Conservation (phyloP, 148 eudicot species). For the Vaccinium vitisidaea region DNA sequence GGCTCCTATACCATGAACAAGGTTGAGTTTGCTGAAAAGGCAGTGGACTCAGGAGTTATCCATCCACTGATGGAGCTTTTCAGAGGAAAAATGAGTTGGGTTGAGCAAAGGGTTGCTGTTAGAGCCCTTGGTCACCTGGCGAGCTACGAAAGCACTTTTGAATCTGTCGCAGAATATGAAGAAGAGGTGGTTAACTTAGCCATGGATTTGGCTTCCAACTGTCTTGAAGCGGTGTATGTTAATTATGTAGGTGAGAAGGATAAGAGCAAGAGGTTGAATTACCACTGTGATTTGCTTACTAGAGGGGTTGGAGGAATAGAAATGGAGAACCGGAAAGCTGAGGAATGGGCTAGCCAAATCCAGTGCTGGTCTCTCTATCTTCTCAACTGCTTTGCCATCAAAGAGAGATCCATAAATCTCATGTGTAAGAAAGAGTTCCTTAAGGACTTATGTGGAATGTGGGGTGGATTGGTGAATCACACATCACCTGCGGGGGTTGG, state of each 20-base stretch:
- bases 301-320: slow-evolving; percentile 74
- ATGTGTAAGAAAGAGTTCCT: slow-evolving; percentile 50
- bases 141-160: slow-evolving; percentile 60
- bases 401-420: slow-evolving; percentile 43
- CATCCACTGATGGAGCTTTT: slow-evolving; percentile 67
- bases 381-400: slow-evolving; percentile 61
- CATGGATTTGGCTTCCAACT: slow-evolving; percentile 40
- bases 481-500: slow-evolving; percentile 67
- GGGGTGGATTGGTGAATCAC: slow-evolving; percentile 79
- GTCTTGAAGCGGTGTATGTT: slow-evolving; percentile 36
- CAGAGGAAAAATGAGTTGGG: slow-evolving; percentile 75
- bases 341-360: slow-evolving; percentile 87
- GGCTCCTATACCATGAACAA: slow-evolving; percentile 81
- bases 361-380: slow-evolving; percentile 77
- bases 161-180: slow-evolving; percentile 44
- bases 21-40: slow-evolving; percentile 46
- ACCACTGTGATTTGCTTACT: slow-evolving; percentile 72
- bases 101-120: slow-evolving; percentile 77
- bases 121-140: slow-evolving; percentile 83
- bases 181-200: slow-evolving; percentile 38
- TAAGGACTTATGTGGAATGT: slow-evolving; percentile 50
- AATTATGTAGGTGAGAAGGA: slow-evolving; percentile 35
- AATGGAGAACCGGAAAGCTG: slow-evolving; percentile 69
- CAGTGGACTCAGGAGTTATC: slow-evolving; percentile 61
- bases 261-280: slow-evolving; percentile 39